These are phyloP conservation scores for Rubia yunnanensis DNA, from an alignment of 257 asterid genomes.

Conservation along the genomic window DNA sequence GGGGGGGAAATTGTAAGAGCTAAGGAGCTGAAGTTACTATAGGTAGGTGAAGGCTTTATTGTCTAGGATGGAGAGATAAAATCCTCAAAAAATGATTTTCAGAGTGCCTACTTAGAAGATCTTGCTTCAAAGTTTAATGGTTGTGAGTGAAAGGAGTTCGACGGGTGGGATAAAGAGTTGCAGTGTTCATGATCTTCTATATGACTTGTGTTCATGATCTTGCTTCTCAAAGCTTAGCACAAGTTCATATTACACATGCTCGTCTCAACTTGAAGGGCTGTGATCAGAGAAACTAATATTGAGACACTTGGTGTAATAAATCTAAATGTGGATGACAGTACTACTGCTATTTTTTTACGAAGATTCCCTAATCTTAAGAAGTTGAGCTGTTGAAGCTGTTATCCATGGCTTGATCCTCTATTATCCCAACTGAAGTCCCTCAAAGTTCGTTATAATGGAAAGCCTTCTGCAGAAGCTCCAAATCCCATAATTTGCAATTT, in stretches of 20 bases:
- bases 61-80: not conserved
- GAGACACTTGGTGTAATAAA: not conserved
- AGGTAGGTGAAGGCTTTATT: not conserved
- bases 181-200: not conserved
- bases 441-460: too few species aligned
- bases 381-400: not conserved
- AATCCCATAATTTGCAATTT: not conserved
- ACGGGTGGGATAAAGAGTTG: not conserved
- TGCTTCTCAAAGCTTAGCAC: not conserved
- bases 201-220: constrained; percentile 4
- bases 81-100: not conserved
- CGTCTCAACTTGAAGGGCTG: not conserved
- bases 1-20: not conserved
- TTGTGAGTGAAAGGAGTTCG: not conserved
- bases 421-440: not conserved
- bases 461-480: too few species aligned
- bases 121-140: not conserved
- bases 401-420: too few species aligned
- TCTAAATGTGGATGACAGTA: not conserved
- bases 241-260: not conserved
- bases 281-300: not conserved
- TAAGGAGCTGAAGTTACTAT: not conserved
- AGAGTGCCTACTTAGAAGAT: not conserved
- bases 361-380: constrained; percentile 1
- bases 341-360: not conserved